Evolutionary conservation across 2,329 filamentous ascomycete genomes (phyloP), one percentile per base, ranked within the genome.

Genomic region (Didymella sp.): DNA sequence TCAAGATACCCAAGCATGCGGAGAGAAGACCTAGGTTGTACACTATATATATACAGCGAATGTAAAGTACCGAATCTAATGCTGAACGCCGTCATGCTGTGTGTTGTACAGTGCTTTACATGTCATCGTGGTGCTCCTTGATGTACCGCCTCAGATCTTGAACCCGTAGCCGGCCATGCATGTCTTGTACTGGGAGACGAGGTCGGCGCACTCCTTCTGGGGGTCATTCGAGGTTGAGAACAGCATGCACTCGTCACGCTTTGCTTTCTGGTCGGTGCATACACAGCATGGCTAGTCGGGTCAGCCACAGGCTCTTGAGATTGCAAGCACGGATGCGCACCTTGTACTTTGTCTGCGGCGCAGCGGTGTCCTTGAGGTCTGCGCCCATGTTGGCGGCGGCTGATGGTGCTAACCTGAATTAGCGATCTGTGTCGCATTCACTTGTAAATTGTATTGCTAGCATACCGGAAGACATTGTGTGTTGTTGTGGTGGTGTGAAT

Each of bases 201-300:
- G 84, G 47, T 88, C 85, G 77, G 88, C 85, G 84, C 95, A 99
- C 71, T 96, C 92, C 72, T 86, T 84, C 69, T 91, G 85, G 35
- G 95, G 91, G 73, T 97, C 89, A 72, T 88, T 84, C 59, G 90
- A 84, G 61, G 86, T 92, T 53, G 92, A 96, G 82, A 98, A 97
- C 54, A 99, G 90, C 94, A 99, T 98, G 83, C 95, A 99, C 79
- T 99, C 93, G 80, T 99, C 95, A 62, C 95, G 91, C 68, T 85
- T 85, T 35, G 91, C 84, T 79, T 99, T 99, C 78, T 99, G 92
- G 41, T 95, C 87, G 75, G 93, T 97, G 86, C 95, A 99, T 27
- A 98, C 95, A 76, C 95, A 98, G 85, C 95, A 98, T 40, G 94
- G 94, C 92, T 97, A 47, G 9, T 4, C 12, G 1, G 5, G 51